A percentile compares a stretch with the other conserved stretches of the same genome.
These are phyloP conservation scores for Cladosporium sp. DNA, from an alignment of 2,329 filamentous ascomycete genomes.

Conservation along the genomic window DNA sequence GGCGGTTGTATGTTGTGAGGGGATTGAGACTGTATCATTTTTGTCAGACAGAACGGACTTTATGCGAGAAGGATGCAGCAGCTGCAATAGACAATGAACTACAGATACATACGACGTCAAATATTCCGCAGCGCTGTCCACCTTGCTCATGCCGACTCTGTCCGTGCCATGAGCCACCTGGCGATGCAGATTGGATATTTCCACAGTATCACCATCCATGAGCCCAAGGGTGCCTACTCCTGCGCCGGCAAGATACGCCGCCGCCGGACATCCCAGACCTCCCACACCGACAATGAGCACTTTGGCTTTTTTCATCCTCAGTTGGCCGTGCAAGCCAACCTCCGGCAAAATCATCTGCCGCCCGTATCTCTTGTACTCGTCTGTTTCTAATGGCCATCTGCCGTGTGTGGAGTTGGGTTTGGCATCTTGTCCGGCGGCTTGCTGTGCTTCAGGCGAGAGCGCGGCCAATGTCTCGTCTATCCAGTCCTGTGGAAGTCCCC, in stretches of 20 bases:
- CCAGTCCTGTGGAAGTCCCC: constrained; percentile 41
- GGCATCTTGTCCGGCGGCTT: neutral
- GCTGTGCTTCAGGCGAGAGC: constrained; percentile 18
- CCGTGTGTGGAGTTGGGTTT: constrained; percentile 6
- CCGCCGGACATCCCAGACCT: constrained; percentile 86
- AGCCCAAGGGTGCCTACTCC: constrained; percentile 81
- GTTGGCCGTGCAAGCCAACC: constrained; percentile 74
- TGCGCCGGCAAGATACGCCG: constrained; percentile 86
- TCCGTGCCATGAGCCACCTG: constrained; percentile 76
- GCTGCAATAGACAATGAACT: neutral
- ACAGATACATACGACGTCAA: constrained; percentile 39
- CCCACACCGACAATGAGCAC: constrained; percentile 84
- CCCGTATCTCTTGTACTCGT: constrained; percentile 84
- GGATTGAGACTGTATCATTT: constrained; percentile 62
- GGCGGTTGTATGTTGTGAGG: constrained; percentile 58
- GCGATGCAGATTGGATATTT: constrained; percentile 85
- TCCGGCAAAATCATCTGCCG: constrained; percentile 85
- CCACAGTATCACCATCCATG: constrained; percentile 83
- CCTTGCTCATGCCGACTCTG: constrained; percentile 72
- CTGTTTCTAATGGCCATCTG: constrained; percentile 63
- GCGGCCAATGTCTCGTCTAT: constrained; percentile 39
- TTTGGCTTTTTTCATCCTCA: constrained; percentile 63
- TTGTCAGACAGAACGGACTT: neutral
- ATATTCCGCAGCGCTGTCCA: constrained; percentile 60
- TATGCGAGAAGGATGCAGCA: neutral